phyloP scores from a whole-genome alignment of 495 filamentous ascomycete species.

The Chaetomium tenue region DNA sequence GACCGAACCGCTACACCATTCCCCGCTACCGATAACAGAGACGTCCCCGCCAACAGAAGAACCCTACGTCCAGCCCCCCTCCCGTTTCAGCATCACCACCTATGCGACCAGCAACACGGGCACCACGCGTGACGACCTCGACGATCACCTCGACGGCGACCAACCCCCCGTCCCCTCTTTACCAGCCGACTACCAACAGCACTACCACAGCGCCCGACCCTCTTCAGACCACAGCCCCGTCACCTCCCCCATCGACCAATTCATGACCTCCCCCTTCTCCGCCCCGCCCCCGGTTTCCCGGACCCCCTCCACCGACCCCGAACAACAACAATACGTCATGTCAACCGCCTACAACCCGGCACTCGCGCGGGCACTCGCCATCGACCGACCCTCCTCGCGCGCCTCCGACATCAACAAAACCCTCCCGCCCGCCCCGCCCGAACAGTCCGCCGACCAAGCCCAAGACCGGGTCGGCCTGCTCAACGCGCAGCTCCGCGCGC shows the following conservation, averaged over 20 bases:
- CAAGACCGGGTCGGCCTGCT: slow-evolving; percentile 64
- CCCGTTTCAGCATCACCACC: slow-evolving; percentile 73
- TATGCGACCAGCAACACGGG: slow-evolving; percentile 59
- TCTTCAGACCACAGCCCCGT: slow-evolving; percentile 28
- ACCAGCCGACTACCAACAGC: slow-evolving; percentile 23
- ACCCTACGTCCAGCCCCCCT: slow-evolving; percentile 53
- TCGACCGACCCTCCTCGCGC: slow-evolving; percentile 29
- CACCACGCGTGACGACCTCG: slow-evolving; percentile 56
- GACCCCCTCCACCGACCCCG: neutral
- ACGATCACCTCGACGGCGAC: slow-evolving; percentile 34
- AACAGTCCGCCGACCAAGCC: slow-evolving; percentile 46
- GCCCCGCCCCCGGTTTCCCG: slow-evolving; percentile 9
- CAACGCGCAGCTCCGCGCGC: slow-evolving; percentile 62
- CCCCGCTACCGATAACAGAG: slow-evolving; percentile 28
- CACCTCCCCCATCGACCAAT: slow-evolving; percentile 32
- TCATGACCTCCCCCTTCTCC: slow-evolving; percentile 31
- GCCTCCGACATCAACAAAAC: slow-evolving; percentile 51
- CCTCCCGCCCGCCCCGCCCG: slow-evolving; percentile 57
- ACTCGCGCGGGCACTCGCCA: slow-evolving; percentile 23
- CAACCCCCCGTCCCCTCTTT: slow-evolving; percentile 38
- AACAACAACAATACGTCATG: neutral
- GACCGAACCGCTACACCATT: slow-evolving; percentile 27
- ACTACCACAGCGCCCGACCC: slow-evolving; percentile 22
- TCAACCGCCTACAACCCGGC: slow-evolving; percentile 1
- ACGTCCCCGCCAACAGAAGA: slow-evolving; percentile 30